Percentiles rank a stretch among this genome's conserved stretches.
phyloP scores from a whole-genome alignment of 805 yeast species.

The Metschnikowia hibisci region DNA sequence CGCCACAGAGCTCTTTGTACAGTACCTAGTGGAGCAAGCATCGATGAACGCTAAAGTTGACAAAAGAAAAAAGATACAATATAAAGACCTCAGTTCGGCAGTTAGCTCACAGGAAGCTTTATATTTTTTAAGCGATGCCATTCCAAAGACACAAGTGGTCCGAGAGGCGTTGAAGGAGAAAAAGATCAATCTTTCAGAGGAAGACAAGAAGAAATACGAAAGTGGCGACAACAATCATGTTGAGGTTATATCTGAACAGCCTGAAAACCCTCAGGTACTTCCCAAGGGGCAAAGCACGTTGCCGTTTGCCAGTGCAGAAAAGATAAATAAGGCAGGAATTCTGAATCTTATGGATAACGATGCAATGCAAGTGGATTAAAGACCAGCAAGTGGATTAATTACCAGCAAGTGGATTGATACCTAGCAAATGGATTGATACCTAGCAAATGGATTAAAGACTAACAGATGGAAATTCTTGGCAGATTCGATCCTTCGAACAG shows the following conservation, averaged over 20 bases:
- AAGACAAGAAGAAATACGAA: slow-evolving; percentile 10
- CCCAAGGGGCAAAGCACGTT: slow-evolving; percentile 43
- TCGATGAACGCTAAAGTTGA: slow-evolving; percentile 58
- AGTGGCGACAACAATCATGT: slow-evolving; percentile 8
- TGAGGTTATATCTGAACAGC: background rate
- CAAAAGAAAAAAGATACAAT: slow-evolving; percentile 64
- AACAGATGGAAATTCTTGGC: too few species aligned
- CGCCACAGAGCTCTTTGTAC: slow-evolving; percentile 74
- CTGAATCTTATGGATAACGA: slow-evolving; percentile 30
- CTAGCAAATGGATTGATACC: too few species aligned
- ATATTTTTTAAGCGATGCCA: slow-evolving; percentile 59
- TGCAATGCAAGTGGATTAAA: slow-evolving; percentile 6
- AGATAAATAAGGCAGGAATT: slow-evolving; percentile 32
- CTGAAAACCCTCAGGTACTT: slow-evolving; percentile 8
- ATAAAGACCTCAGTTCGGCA: slow-evolving; percentile 65
- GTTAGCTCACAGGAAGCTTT: slow-evolving; percentile 57
- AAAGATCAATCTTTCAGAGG: slow-evolving; percentile 25
- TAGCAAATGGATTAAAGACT: too few species aligned
- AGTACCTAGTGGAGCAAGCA: slow-evolving; percentile 69
- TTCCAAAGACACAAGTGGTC: slow-evolving; percentile 57
- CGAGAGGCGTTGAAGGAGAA: slow-evolving; percentile 45
- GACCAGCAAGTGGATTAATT: too few species aligned
- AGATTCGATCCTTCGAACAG: too few species aligned
- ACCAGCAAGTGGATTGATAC: too few species aligned
- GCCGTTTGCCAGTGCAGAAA: slow-evolving; percentile 19